Conservation (phyloP, 2,329 filamentous ascomycete species). For the Trichoderma aggressivum region DNA sequence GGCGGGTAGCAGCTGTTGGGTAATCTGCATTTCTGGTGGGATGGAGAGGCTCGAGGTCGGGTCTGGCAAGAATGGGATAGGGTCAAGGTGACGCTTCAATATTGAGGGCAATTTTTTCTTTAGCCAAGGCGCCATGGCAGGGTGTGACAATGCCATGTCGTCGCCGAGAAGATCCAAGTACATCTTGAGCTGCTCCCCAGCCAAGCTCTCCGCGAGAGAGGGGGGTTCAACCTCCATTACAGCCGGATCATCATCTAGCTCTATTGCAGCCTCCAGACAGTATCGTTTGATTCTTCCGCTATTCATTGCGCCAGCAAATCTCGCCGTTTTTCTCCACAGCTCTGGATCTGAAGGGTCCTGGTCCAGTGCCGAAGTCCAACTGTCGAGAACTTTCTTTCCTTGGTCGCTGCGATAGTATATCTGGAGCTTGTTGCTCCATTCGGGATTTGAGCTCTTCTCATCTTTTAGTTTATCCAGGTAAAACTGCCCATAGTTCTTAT, state of each 20-base stretch:
- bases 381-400: slow-evolving; percentile 48
- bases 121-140: slow-evolving; percentile 56
- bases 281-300: slow-evolving; percentile 57
- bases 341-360: slow-evolving; percentile 66
- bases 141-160: slow-evolving; percentile 56
- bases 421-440: slow-evolving; percentile 37
- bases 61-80: slow-evolving; percentile 59
- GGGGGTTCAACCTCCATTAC: slow-evolving; percentile 60
- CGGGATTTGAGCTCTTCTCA: slow-evolving; percentile 46
- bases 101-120: slow-evolving; percentile 49
- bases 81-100: slow-evolving; percentile 56
- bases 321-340: slow-evolving; percentile 58
- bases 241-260: slow-evolving; percentile 64
- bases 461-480: slow-evolving; percentile 62
- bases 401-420: slow-evolving; percentile 31
- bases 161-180: slow-evolving; percentile 54
- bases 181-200: slow-evolving; percentile 59
- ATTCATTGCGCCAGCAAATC: slow-evolving; percentile 56
- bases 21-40: slow-evolving; percentile 23
- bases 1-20: background rate
- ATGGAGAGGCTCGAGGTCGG: slow-evolving; percentile 41
- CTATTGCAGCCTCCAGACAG: slow-evolving; percentile 63
- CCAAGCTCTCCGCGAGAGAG: slow-evolving; percentile 60
- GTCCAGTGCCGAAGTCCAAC: slow-evolving; percentile 58
- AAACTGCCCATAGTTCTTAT: slow-evolving; percentile 95